Evolutionary conservation across 306 rosid genomes (phyloP), one percentile per base, ranked within the genome.

Genomic region (Dryas octopetala): DNA sequence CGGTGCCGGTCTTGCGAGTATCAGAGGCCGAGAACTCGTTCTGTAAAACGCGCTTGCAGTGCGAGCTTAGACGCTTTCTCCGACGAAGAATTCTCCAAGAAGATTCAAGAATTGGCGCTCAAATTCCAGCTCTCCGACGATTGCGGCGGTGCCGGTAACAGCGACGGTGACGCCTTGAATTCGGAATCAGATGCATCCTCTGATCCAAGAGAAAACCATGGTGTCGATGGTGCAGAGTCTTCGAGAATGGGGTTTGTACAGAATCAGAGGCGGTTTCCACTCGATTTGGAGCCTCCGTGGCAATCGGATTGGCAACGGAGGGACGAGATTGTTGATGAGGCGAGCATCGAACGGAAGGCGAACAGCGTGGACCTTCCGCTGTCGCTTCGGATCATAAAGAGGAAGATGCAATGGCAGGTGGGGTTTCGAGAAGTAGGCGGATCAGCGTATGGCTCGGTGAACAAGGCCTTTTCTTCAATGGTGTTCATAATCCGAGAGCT

Each of bases 401-500:
- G 86, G 82, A 96, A 96, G 82, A 79, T 96, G 51, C 91, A 88
- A 73, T 80, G 86, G 88, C 75, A 87, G 62, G 90, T 88, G n/a
- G 92, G 83, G 6, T 77, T 92, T 13, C 83, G 76, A 63, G 98
- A 90, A 23, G 89, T 86, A 2, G 94, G 91, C 14, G 93, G 84
- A 68, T 90, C 90, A 2, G 92, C 98, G 4, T 81, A 71, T 66
- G 90, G 88, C 54, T 90, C 99, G 5, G 91, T 96, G 15, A 85
- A 88, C 70, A 90, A 76, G 67, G 99, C 99, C 6, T 92, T 96
- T 70, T 90, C 94, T 14, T 92, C 96, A 0, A 91, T 96, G 96
- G 98, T 96, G 53, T 92, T 96, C 67, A 96, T 96, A 55, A 85
- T 96, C 45, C 83, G 93, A 4, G 99, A 96, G 84, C 92, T 96